Base-by-base conservation (phyloP, 768 basidiomycete species). In the Tulasnella sp. region DNA sequence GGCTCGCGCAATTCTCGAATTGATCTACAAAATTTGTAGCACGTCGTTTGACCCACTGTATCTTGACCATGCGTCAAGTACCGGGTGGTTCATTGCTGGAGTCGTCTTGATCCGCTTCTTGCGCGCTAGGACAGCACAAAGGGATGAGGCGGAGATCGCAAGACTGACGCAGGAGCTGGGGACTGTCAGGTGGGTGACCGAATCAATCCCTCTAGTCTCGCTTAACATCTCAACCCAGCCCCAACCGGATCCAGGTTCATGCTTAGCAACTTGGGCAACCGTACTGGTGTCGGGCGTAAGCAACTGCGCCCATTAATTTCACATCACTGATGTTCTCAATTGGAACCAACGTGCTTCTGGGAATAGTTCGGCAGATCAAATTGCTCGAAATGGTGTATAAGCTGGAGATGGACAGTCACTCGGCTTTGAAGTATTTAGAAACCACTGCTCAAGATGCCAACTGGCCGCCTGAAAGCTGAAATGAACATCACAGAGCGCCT, bases 51-150 rank as follows among this genome's bases (percentile, higher is more conserved):
- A 62, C 19, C 43, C 42, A 30, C 29, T 59, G 15, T 51, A 50
- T 30, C 32, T 59, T 24, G 58, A 59, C 34, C 58, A 59, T 17
- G 85, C n/a, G 10, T 59, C 32, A 29, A 50, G 58, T 21, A 68
- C 49, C 17, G 48, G 26, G 30, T 59, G 58, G 58, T 59, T 59
- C 50, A 38, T 59, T 38, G 47, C 47, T 17, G 49, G 58, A 5
- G 58, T 38, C 19, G 19, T 47, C 9, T 29, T 59, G 49, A 59
- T 51, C 19, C 47, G 58, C 24, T 51, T 59, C 27, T 17, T 59
- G n/a, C 34, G 34, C 23, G 47, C 29, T 9, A 29, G 17, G 30
- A 59, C 21, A 32, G 47, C 17, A 5, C 13, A 26, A 32, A 23
- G 58, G 3, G 15, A 59, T 17, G 48, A 15, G 17, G 9, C 32